Evolutionary conservation across 2,329 filamentous ascomycete genomes (phyloP).

Genomic region (Biscogniauxia marginata): DNA sequence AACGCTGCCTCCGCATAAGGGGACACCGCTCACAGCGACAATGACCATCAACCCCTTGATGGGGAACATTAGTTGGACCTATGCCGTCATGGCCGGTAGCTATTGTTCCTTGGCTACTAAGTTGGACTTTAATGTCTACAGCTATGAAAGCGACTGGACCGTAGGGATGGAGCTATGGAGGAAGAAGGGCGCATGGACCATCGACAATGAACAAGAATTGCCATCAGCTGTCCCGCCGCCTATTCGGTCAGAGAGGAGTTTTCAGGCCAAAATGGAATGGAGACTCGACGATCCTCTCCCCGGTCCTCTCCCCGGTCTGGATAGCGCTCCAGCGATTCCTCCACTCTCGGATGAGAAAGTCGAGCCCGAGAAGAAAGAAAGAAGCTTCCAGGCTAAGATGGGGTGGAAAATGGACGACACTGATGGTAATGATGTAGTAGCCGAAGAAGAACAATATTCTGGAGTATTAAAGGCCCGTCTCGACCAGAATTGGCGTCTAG

Average conservation of each 20-base stretch:
- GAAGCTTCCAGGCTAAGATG: conserved; percentile 51
- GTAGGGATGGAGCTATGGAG: conserved; percentile 93
- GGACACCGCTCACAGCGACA: conserved; percentile 90
- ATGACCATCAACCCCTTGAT: conserved; percentile 91
- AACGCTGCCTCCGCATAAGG: conserved; percentile 75
- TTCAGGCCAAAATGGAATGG: conserved; percentile 54
- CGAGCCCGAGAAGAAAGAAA: conserved; percentile 26
- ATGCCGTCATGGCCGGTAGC: conserved; percentile 82
- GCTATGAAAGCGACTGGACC: conserved; percentile 92
- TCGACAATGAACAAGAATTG: conserved; percentile 34
- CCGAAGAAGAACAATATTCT: conserved; percentile 63
- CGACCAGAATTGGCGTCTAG: conserved; percentile 83
- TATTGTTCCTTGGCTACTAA: conserved; percentile 83
- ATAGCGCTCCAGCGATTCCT: background rate
- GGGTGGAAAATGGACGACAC: conserved; percentile 34
- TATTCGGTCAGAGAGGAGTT: conserved; percentile 40
- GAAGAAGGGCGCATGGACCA: conserved; percentile 47
- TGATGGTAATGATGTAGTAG: conserved; percentile 25
- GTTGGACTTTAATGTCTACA: conserved; percentile 97
- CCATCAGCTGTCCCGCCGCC: conserved; percentile 6
- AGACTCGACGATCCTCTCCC: conserved; percentile 24
- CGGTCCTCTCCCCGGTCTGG: background rate
- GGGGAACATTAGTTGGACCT: conserved; percentile 87
- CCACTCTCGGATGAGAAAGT: conserved; percentile 8
- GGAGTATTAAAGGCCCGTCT: conserved; percentile 88